Evolutionary conservation across 2,329 filamentous ascomycete species (phyloP), one percentile per base, ranked within the genome.

Genomic region (Stagonosporopsis vannaccii): DNA sequence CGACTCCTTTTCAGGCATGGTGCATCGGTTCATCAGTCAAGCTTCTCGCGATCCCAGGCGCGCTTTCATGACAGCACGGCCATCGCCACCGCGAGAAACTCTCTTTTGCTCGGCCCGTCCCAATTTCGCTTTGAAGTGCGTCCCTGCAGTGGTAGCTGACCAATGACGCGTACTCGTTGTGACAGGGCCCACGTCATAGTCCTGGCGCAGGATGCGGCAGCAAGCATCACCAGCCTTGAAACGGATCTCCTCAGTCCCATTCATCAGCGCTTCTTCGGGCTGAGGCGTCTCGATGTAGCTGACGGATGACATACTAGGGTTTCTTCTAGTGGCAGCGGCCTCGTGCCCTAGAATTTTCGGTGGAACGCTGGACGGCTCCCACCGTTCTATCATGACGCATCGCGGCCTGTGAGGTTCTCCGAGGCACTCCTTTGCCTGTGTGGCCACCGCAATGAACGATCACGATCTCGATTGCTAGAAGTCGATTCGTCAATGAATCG

Each of bases 221-320:
- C 56, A 58, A 48, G 55, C 62, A 62, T 59, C 54, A 59, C 60
- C 63, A 66, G 60, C 57, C 60, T 63, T 56, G 59, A 61, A 62
- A 58, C 60, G 60, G 57, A 68, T 71, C 66, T 66, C 66, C 65
- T 60, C 66, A 59, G 54, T 63, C 57, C 59, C 61, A 60, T 63
- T 52, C 56, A 64, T 64, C 58, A 64, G 64, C 58, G 22, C 50
- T 50, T 33, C 25, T 49, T 49, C 26, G 43, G 52, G 64, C 55
- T 58, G 56, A 54, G 58, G 51, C 64, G 47, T 60, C 59, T 61
- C 53, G 59, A 61, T 57, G 54, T 62, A 61, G 60, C 50, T 66
- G 65, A 67, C 65, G 66, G 59, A 66, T 68, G 66, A 66, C 65
- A 67, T 61, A 42, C 46, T 62, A 50, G 59, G 61, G 43, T 46